Conservation (phyloP, 179 eudicot species). For the Beta macrorhiza region DNA sequence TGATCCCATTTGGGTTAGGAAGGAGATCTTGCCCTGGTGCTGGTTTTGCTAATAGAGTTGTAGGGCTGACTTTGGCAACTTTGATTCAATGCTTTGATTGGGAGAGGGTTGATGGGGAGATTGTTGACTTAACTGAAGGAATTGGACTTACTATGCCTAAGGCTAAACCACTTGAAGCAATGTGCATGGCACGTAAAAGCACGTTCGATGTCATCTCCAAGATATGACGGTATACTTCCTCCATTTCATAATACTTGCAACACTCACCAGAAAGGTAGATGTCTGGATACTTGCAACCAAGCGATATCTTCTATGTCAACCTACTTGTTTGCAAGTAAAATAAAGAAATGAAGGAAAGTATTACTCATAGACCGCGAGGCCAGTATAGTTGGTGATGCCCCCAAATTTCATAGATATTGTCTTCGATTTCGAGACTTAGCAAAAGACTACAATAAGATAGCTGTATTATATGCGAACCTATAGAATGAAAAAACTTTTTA, state of each 20-base stretch:
- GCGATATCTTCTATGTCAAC: too few relatives aligned
- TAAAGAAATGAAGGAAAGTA: too few relatives aligned
- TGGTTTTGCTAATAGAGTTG: constrained; percentile 25
- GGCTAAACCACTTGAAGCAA: constrained; percentile 12
- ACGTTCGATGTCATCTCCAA: not conserved
- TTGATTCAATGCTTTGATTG: constrained; percentile 44
- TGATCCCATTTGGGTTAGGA: constrained; percentile 43
- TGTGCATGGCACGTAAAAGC: constrained; percentile 4
- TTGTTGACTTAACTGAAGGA: constrained; percentile 39
- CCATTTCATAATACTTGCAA: too few relatives aligned
- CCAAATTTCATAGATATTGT: not conserved
- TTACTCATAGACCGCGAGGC: not conserved
- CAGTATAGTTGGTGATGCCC: not conserved
- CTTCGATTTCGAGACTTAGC: not conserved
- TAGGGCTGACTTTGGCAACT: constrained; percentile 31
- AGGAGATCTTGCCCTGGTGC: constrained; percentile 44
- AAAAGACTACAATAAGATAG: too few relatives aligned
- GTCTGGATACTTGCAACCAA: too few relatives aligned
- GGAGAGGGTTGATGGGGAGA: constrained; percentile 27
- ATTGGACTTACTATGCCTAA: constrained; percentile 21
- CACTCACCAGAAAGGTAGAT: too few relatives aligned
- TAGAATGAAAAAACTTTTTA: too few relatives aligned
- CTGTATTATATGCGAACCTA: too few relatives aligned
- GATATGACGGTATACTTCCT: not conserved
- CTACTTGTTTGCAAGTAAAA: too few relatives aligned